Evolutionary conservation across 306 rosid species (phyloP), one percentile per base, ranked within the genome.

Genomic region (Medicago lupulina): DNA sequence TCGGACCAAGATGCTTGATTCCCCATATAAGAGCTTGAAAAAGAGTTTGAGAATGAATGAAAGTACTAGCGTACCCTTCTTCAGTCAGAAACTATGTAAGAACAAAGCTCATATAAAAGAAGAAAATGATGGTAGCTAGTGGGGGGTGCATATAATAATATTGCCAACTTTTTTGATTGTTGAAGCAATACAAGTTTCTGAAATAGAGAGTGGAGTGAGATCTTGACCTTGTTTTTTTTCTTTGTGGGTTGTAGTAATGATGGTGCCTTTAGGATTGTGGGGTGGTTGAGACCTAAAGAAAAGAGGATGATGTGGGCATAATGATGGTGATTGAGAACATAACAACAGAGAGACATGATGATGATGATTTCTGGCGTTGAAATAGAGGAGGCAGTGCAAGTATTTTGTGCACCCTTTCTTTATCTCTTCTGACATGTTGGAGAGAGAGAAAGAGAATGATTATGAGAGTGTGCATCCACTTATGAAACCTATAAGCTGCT

Each of bases 1-100:
- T 90, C 93, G 96, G 98, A 92, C 98, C 98, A 77, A 3, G 87
- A 82, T 46, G 98, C 98, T 92, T 92, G 94, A 92, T 92, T 92
- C 98, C 98, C 98, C 92, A 38, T 18, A 51, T 53, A 63, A 74
- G 67, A 31, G 34, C 31, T 67, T 36, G 63, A 72, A 72, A 69
- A 31, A 21, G 6, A 47, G 16, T 15, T 6, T 39, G n/a, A 63
- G 23, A 57, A 46, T 7, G 44, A 62, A 47, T 44, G 46, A 72
- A 76, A 62, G 70, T 39, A 43, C 53, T n/a, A 28, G 14, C 31
- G 15, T 18, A 70, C 16, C 46, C 51, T 63, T 71, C 65, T 75
- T 66, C 74, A 81, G 41, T 70, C 55, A 73, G 67, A 60, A 60
- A 60, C 66, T 60, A 60, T 28, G 15, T 11, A 58, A 19, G 62